Evolutionary conservation across 768 basidiomycete genomes (phyloP), one percentile per base, ranked within the genome.

Genomic region (Tephrocybe sp.): DNA sequence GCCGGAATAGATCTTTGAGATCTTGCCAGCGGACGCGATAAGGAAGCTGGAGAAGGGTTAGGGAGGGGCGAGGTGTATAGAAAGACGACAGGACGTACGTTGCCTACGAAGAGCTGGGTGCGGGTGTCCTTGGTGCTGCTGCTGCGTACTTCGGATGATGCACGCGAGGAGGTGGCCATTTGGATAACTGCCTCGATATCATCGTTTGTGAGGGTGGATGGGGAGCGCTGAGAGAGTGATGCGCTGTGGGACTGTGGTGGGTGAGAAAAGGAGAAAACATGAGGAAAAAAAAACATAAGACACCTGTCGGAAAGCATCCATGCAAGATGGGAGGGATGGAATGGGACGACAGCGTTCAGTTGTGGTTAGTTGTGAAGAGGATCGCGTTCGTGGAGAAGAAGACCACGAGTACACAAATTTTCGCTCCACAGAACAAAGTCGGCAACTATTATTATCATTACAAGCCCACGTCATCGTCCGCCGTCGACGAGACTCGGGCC

Each of bases 1-100:
- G 89, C 30, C 96, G 84, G 69, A 99, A 98, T 44, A 99, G 82
- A 66, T 99, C 96, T 60, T 99, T 98, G 54, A 99, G 81, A 72
- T 99, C 97, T 73, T 99, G 97, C 97, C 97, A 99, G 47, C 97
- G 84, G 31, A 98, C 95, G 53, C 96, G 79, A 69, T 96, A 98
- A 0, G 97, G 97, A 21, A 99, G 82, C 93, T 95, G 53, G 38
- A 53, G 34, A 47, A 36, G 39, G 56, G 27, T 46, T 44, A 13
- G 47, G 49, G 9, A 43, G 9, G 41, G 40, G 41, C 47, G 47
- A 18, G 19, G 28, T 13, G 49, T 42, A 34, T 40, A 19, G 49
- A n/a, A 47, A 38, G 32, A 37, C 15, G 36, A 46, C 83, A 55
- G 13, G 31, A 52, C 87, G 54, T 68, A 95, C 93, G 68, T 99